Base-by-base conservation (phyloP, 2,329 filamentous ascomycete species). In the Cytospora piceicola region DNA sequence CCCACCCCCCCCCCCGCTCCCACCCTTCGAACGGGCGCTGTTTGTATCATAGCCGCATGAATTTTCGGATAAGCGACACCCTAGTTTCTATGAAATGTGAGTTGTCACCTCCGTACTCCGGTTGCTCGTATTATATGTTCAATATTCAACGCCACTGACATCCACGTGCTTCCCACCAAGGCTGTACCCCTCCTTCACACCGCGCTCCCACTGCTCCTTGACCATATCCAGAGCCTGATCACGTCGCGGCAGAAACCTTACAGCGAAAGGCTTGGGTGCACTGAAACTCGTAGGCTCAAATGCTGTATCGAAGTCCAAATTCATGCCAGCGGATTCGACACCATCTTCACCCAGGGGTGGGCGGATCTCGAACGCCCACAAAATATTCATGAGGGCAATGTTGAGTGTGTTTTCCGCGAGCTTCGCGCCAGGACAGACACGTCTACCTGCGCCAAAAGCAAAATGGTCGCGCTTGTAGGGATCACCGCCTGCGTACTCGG, bases 381-480 rank as follows among this genome's bases (percentile, higher is more conserved):
- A 34, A 2, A 62, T 36, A 22, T 62, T 62, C 60, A 62, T 62
- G 52, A 62, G 14, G 2, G 34, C 60, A 17, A 62, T 62, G n/a
- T 62, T 39, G 7, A 83, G 73, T n/a, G 76, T 80, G 14, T 79
- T 77, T 68, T 83, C 81, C 12, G 80, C 79, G 1, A 84, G 75
- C 58, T 82, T 79, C 5, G 80, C 78, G 0, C 81, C 81, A 2
- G 78, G 79, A 68, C 81, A 83, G 27, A 81, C 77, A 9, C 81
- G 75, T 5, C 81, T 73, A 1, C 81, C 81, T 24, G 75, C 74
- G 5, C 80, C 79, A 68, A 81, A 82, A 0, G 75, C 73, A 67
- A 80, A 83, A 67, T 82, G 80, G 58, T 79, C 76, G 12, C 76
- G 74, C 54, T 63, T 61, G 30, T 69, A 68, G 8, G 73, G 72